Evolutionary conservation across 192 early-diverging fungal genomes (phyloP), one percentile per base, ranked within the genome.

Genomic region (Diversispora epigaea): DNA sequence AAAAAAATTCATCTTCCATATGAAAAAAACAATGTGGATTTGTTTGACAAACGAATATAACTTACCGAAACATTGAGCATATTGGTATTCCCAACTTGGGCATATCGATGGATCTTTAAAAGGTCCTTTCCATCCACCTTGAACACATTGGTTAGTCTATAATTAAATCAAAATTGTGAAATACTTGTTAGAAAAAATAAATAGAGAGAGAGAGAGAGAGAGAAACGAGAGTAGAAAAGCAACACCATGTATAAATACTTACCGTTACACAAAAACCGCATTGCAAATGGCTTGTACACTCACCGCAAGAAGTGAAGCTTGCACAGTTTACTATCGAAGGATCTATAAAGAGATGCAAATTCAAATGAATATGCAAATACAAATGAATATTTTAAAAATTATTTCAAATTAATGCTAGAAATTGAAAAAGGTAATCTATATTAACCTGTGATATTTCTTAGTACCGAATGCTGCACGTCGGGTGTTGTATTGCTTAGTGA

Each of bases 11-110:
- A 15, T 32, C 19, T 58, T 58, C 17, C 5, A 58, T 58, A 10
- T 22, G 4, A 8, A 58, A 0, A 19, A 21, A 58, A 22, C 6
- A 32, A 32, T 54, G 12, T 4, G 8, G 50, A 54, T 17, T 54
- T 54, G 4, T 11, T 4, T 54, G 50, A 17, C 50, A 17, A 17
- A 54, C 12, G 50, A 17, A 54, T 54, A 54, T 6, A 22, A 58
- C 62, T 40, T 65, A 75, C 73, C 62, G n/a, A 75, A 75, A 75
- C 73, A 75, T 65, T 75, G 73, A 21, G 52, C 73, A 52, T 57
- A 75, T 21, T 75, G 17, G 17, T 75, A 75, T 19, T 75, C 73
- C 73, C 73, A 75, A 62, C 19, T 41, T 44, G 10, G 0, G 22
- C 73, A 75, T 39, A 44, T 4, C 11, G 4, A 43, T 44, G 46